Percentiles rank a stretch among this genome's conserved stretches.
phyloP scores from a whole-genome alignment of 768 basidiomycete species.

The Candolleomyces efflorescens region DNA sequence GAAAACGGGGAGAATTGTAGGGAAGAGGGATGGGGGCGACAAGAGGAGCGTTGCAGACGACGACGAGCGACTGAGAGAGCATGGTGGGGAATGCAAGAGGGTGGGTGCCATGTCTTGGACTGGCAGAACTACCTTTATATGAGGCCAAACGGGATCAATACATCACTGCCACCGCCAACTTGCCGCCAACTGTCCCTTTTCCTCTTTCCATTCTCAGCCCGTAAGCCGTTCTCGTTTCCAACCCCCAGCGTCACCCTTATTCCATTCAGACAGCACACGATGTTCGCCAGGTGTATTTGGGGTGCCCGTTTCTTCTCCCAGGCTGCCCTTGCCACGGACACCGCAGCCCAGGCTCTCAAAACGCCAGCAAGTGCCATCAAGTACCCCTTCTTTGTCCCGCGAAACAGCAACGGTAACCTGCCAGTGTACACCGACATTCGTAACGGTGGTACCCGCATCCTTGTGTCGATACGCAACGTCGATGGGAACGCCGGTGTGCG shows the following conservation, averaged over 20 bases:
- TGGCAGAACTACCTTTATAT: constrained; percentile 17
- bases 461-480: constrained; percentile 62
- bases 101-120: constrained; percentile 15
- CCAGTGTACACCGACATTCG: constrained; percentile 76
- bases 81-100: constrained; percentile 28
- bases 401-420: constrained; percentile 62
- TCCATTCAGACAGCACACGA: background rate
- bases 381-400: constrained; percentile 52
- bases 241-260: background rate
- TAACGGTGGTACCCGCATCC: constrained; percentile 56
- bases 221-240: background rate
- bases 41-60: constrained; percentile 65
- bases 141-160: background rate
- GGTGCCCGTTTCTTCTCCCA: constrained; percentile 9
- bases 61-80: constrained; percentile 30
- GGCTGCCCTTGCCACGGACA: constrained; percentile 11
- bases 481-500: constrained; percentile 58
- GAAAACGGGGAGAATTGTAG: constrained; percentile 65
- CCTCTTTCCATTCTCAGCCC: background rate
- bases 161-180: background rate
- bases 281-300: background rate
- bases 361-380: constrained; percentile 4
- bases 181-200: background rate
- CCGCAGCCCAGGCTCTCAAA: constrained; percentile 12
- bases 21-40: constrained; percentile 66